Evolutionary conservation across 1,284 basidiomycete species (phyloP).

Genomic region (Apiotrichum domesticum): DNA sequence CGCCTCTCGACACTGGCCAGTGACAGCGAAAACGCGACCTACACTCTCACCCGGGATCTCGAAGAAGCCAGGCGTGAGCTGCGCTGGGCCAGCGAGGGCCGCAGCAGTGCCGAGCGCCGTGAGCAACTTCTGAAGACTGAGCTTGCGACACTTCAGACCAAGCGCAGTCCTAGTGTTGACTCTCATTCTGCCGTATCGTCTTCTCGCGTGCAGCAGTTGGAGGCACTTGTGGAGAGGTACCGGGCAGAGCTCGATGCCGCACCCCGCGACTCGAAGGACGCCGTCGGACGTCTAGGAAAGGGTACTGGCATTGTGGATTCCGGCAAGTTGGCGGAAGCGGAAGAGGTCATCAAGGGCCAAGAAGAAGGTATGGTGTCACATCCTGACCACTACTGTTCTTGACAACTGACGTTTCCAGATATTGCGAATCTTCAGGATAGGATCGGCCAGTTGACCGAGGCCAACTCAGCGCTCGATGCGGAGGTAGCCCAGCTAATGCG

Average conservation of each 20-base stretch:
- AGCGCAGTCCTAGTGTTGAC: neutral
- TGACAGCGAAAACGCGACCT: conserved; percentile 21
- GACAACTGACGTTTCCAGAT: conserved; percentile 13
- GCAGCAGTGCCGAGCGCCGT: conserved; percentile 33
- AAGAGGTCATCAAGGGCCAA: conserved; percentile 11
- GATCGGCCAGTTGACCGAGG: conserved; percentile 41
- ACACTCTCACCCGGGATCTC: conserved; percentile 23
- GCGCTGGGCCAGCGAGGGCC: conserved; percentile 41
- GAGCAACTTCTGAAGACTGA: conserved; percentile 35
- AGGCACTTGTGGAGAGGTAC: conserved; percentile 30
- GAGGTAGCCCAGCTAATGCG: conserved; percentile 50
- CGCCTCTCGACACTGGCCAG: conserved; percentile 28
- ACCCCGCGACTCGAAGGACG: conserved; percentile 30
- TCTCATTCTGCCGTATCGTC: neutral
- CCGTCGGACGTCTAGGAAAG: conserved; percentile 28
- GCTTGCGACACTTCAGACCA: conserved; percentile 19
- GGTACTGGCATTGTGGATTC: conserved; percentile 37
- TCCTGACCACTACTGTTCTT: neutral
- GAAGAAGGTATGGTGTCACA: conserved; percentile 21
- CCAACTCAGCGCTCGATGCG: conserved; percentile 46
- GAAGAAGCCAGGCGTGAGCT: conserved; percentile 36
- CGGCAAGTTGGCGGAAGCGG: conserved; percentile 23
- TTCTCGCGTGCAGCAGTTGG: conserved; percentile 23
- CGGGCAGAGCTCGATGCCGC: conserved; percentile 29
- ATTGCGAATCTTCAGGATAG: conserved; percentile 14